Evolutionary conservation across 176 grass and related monocot genomes (phyloP).

Genomic region (Juncus effusus): DNA sequence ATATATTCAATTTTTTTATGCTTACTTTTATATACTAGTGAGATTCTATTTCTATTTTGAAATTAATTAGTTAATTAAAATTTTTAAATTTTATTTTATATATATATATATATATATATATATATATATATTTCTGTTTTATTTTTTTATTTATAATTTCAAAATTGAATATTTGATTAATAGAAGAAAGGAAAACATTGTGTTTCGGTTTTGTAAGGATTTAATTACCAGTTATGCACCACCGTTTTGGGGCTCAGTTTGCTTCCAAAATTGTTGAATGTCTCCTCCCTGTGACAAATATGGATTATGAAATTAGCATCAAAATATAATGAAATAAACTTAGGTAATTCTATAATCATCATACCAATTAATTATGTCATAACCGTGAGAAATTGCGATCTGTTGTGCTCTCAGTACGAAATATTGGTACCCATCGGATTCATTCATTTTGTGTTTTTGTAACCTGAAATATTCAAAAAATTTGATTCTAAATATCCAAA

Average conservation of each 20-base stretch:
- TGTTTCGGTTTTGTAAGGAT: neutral
- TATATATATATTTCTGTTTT: neutral
- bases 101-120: neutral
- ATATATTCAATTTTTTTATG: neutral
- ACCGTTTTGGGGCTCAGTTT: slow-evolving; percentile 68
- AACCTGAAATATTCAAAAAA: slow-evolving; percentile 54
- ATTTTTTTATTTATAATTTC: neutral
- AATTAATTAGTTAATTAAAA: neutral
- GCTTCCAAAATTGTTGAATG: slow-evolving; percentile 67
- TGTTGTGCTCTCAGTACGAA: slow-evolving; percentile 84
- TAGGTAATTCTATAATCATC: slow-evolving; percentile 12
- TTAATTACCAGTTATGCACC: slow-evolving; percentile 80
- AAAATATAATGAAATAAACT: slow-evolving; percentile 5
- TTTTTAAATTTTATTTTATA: too few relatives aligned
- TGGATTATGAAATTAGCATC: neutral
- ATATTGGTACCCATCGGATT: slow-evolving; percentile 66
- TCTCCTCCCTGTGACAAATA: slow-evolving; percentile 62
- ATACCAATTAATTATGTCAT: slow-evolving; percentile 83
- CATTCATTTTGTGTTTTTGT: slow-evolving; percentile 60
- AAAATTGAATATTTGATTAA: neutral
- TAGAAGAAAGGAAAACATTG: too few relatives aligned
- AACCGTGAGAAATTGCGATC: slow-evolving; percentile 88
- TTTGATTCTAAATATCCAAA: slow-evolving; percentile 23
- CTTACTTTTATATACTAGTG: neutral
- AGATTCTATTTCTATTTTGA: neutral